Evolutionary conservation across 23 red algal species (phyloP).

Genomic region (Pyropia haitanensis): DNA sequence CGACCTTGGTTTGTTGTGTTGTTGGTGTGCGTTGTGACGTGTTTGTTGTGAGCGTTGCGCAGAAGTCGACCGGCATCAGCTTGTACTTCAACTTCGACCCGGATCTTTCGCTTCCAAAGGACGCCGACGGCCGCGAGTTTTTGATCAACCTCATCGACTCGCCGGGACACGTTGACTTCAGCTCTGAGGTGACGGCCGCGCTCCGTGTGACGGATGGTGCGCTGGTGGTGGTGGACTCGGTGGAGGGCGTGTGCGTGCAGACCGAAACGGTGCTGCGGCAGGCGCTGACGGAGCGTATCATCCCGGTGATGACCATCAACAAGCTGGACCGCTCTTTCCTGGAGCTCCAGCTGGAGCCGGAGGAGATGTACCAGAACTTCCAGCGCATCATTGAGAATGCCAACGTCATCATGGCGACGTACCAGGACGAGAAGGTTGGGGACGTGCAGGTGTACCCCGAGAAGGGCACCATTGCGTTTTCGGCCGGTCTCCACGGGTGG

Average conservation of each 20-base stretch:
- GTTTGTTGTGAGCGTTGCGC: too few species aligned
- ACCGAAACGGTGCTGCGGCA: conserved; percentile 99
- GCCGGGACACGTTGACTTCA: conserved; percentile 99
- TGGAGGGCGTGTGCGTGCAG: conserved; percentile 98
- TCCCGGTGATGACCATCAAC: conserved; percentile 97
- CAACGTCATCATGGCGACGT: conserved; percentile 97
- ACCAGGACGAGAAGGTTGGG: conserved; percentile 78
- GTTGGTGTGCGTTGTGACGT: too few species aligned
- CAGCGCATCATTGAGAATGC: conserved; percentile 91
- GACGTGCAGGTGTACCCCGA: conserved; percentile 91
- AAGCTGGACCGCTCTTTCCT: conserved; percentile 99
- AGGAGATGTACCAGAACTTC: conserved; percentile 99
- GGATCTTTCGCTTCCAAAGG: conserved; percentile 80
- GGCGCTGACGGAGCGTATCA: conserved; percentile 96
- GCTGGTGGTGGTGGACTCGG: conserved; percentile 98
- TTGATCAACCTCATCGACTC: conserved; percentile 97
- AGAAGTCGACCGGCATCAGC: conserved; percentile 94
- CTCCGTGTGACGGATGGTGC: conserved; percentile 98
- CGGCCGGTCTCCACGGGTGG: conserved; percentile 98
- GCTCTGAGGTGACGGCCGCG: conserved; percentile 96
- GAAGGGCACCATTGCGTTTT: conserved; percentile 92
- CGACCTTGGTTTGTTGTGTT: too few species aligned
- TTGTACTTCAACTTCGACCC: conserved; percentile 87
- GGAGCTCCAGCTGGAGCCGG: conserved; percentile 92
- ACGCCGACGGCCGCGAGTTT: conserved; percentile 78